Evolutionary conservation across 129 eudicot species (phyloP).

Genomic region (Centella asiatica): DNA sequence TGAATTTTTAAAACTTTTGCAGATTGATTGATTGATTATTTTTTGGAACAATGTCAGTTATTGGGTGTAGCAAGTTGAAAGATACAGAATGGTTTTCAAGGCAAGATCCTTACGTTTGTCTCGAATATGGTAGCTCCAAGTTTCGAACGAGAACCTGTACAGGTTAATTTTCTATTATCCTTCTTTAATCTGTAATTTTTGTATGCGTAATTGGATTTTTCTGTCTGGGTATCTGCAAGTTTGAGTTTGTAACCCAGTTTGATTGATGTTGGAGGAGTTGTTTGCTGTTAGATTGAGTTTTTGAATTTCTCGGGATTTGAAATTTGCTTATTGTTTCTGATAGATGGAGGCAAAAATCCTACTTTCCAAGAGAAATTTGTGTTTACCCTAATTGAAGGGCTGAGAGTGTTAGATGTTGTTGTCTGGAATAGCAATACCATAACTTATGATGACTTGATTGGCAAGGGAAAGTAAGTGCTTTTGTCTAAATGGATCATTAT

Average conservation of each 20-base stretch:
- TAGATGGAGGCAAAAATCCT: constrained; percentile 95
- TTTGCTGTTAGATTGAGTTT: neutral
- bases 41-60: constrained; percentile 34
- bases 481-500: neutral
- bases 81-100: constrained; percentile 92
- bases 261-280: neutral
- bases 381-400: constrained; percentile 67
- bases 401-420: constrained; percentile 51
- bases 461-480: constrained; percentile 60
- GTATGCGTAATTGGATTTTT: neutral
- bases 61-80: constrained; percentile 61
- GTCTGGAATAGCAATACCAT: constrained; percentile 93
- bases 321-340: neutral
- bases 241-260: neutral
- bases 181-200: neutral
- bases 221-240: neutral
- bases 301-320: neutral
- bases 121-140: constrained; percentile 62
- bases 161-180: constrained; percentile 28
- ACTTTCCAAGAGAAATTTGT: constrained; percentile 81
- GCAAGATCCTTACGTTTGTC: constrained; percentile 83
- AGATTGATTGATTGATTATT: neutral
- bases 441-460: constrained; percentile 70
- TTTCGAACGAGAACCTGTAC: constrained; percentile 69
- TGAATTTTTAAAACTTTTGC: neutral